These are phyloP conservation scores for Fusarium sp. DNA, from an alignment of 2,329 filamentous ascomycete genomes.

Conservation along the genomic window DNA sequence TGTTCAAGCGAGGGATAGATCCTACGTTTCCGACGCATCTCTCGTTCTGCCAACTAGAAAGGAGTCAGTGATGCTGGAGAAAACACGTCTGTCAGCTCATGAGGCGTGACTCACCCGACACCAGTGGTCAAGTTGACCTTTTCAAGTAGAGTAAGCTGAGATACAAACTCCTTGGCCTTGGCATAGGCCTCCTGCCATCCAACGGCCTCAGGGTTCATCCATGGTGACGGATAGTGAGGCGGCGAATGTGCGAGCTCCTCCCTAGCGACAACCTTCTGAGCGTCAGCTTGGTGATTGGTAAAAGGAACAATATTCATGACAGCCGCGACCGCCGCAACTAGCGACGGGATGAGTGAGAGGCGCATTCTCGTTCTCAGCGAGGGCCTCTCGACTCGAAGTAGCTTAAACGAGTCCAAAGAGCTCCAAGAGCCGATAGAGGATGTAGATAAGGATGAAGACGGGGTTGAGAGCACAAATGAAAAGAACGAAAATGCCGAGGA, in stretches of 20 bases:
- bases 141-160: slow-evolving; percentile 82
- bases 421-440: not conserved
- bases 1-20: slow-evolving; percentile 74
- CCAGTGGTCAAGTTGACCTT: slow-evolving; percentile 97
- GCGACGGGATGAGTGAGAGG: slow-evolving; percentile 8
- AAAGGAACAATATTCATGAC: slow-evolving; percentile 20
- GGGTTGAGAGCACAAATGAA: too few relatives aligned
- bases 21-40: slow-evolving; percentile 82
- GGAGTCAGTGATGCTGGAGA: not conserved
- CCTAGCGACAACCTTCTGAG: slow-evolving; percentile 34
- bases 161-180: slow-evolving; percentile 82
- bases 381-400: not conserved
- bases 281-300: slow-evolving; percentile 37
- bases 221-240: slow-evolving; percentile 87
- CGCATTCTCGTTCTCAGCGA: slow-evolving; percentile 20
- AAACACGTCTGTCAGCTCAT: not conserved
- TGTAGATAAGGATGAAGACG: not conserved
- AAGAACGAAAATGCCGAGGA: not conserved
- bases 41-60: slow-evolving; percentile 62
- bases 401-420: not conserved
- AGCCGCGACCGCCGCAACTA: not conserved
- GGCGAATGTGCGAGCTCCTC: slow-evolving; percentile 54
- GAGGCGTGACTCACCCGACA: slow-evolving; percentile 70
- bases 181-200: slow-evolving; percentile 81
- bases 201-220: slow-evolving; percentile 78